These are phyloP conservation scores for Eucalyptus sp. DNA, from an alignment of 345 rosid species.

Conservation along the genomic window DNA sequence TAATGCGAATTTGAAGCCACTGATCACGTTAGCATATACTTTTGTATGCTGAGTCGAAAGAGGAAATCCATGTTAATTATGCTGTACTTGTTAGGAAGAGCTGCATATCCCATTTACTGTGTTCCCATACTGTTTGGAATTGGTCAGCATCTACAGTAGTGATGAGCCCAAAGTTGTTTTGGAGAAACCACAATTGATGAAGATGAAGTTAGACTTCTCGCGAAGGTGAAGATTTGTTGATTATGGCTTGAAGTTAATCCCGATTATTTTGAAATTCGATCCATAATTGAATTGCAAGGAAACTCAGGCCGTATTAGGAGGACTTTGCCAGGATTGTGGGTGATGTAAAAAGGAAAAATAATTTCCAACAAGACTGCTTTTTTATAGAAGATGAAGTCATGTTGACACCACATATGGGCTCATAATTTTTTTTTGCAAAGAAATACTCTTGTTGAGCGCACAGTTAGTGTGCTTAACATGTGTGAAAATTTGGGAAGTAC, in stretches of 20 bases:
- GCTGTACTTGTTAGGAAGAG: no score
- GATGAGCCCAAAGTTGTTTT: not conserved
- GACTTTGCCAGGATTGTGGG: not conserved
- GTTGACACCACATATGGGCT: not conserved
- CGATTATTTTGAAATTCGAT: not conserved
- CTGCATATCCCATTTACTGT: not conserved
- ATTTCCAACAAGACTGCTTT: no score
- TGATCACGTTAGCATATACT: rapidly evolving
- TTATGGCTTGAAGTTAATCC: not conserved
- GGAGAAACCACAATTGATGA: not conserved
- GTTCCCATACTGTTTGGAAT: rapidly evolving
- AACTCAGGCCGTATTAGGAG: not conserved
- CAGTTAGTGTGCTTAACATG: not conserved
- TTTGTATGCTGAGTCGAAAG: no score
- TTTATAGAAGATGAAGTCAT: not conserved
- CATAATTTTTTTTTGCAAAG: not conserved
- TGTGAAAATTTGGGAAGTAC: not conserved
- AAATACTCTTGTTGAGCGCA: not conserved
- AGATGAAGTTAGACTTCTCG: not conserved
- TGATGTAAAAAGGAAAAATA: no score
- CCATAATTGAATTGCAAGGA: not conserved
- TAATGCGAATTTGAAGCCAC: no score
- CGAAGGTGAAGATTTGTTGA: not conserved
- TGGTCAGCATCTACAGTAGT: not conserved
- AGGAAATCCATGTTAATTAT: no score